phyloP scores from a whole-genome alignment of 2,329 filamentous ascomycete species.

The Ophiostoma novo-ulmi region DNA sequence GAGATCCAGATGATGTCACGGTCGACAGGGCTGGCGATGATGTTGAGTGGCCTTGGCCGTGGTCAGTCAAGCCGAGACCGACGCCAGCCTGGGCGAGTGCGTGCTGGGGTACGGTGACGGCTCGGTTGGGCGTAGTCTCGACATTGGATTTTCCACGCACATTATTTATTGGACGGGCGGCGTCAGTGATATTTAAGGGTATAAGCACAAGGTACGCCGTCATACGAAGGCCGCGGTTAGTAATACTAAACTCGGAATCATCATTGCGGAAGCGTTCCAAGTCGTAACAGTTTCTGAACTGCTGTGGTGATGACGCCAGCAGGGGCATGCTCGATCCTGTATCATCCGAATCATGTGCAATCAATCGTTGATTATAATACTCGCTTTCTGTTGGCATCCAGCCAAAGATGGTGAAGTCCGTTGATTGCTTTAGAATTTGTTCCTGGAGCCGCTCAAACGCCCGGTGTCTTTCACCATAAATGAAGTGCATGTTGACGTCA shows the following conservation, averaged over 20 bases:
- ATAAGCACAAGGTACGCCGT: conserved; percentile 21
- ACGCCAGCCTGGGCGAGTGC: neutral
- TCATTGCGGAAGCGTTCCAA: conserved; percentile 21
- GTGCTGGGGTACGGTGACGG: neutral
- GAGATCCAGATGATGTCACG: neutral
- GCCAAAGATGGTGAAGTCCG: conserved; percentile 24
- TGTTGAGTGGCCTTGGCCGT: neutral
- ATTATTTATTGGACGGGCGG: too few species aligned
- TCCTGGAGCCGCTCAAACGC: conserved; percentile 27
- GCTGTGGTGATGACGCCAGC: conserved; percentile 20
- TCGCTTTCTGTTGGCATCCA: conserved; percentile 15
- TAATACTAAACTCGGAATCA: conserved; percentile 24
- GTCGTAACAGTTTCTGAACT: conserved; percentile 18
- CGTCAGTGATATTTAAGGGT: too few species aligned
- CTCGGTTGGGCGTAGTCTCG: neutral
- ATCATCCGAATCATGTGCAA: too few species aligned
- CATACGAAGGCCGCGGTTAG: conserved; percentile 26
- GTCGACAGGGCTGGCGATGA: neutral
- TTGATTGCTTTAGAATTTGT: conserved; percentile 22
- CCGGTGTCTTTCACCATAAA: conserved; percentile 28
- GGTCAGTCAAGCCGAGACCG: neutral
- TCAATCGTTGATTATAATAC: too few species aligned
- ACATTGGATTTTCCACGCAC: neutral
- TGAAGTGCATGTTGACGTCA: conserved; percentile 26
- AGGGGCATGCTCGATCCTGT: too few species aligned